These are phyloP conservation scores for Peribolospora baueri DNA, from an alignment of 768 basidiomycete genomes.

Conservation along the genomic window DNA sequence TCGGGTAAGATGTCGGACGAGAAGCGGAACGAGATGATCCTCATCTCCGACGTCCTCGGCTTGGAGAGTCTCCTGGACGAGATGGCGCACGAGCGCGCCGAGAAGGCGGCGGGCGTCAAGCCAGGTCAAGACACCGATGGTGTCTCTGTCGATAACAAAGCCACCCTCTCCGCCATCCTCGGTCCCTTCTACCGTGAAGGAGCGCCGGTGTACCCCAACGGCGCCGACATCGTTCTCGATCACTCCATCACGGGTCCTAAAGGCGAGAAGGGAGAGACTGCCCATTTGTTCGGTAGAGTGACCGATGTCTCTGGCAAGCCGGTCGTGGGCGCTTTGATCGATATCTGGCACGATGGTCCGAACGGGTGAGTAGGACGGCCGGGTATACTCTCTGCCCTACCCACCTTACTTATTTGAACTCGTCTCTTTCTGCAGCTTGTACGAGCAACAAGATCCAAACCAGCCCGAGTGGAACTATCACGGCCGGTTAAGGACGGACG, in stretches of 20 bases:
- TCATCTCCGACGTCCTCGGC: slow-evolving; percentile 60
- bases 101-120: too few species aligned
- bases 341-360: slow-evolving; percentile 12
- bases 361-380: not conserved
- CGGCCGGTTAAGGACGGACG: slow-evolving; percentile 14
- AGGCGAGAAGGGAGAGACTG: slow-evolving; percentile 7
- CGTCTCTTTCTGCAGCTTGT: slow-evolving; percentile 10
- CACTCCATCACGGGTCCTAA: not conserved
- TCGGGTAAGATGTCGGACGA: not conserved
- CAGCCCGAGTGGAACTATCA: slow-evolving; percentile 15
- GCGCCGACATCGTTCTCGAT: slow-evolving; percentile 9
- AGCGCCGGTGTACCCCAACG: slow-evolving; percentile 10
- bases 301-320: slow-evolving; percentile 10
- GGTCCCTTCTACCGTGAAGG: slow-evolving; percentile 13
- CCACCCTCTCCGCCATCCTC: slow-evolving; percentile 12
- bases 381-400: not conserved
- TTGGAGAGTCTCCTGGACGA: slow-evolving; percentile 54
- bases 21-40: slow-evolving; percentile 38
- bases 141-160: not conserved
- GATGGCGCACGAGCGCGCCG: slow-evolving; percentile 27
- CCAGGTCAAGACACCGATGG: too few species aligned
- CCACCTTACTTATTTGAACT: not conserved
- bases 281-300: slow-evolving; percentile 8
- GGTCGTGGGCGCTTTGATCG: slow-evolving; percentile 11
- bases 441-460: slow-evolving; percentile 13